phyloP scores from a whole-genome alignment of 345 rosid genomes.

The Dimocarpus longan region DNA sequence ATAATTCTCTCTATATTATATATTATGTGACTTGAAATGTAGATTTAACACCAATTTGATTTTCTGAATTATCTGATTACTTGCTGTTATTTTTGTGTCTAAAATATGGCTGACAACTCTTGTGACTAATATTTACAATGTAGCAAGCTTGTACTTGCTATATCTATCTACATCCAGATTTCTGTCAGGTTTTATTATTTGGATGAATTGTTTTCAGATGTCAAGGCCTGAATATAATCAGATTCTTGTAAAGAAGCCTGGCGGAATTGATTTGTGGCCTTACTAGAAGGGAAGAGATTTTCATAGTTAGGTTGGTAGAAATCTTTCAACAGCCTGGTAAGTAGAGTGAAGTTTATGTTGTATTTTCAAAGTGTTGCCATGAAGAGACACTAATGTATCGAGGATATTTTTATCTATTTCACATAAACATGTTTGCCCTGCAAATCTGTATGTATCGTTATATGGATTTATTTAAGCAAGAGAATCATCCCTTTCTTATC shows the following conservation, averaged over 20 bases:
- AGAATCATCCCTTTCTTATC: not conserved
- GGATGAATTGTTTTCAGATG: slow-evolving; percentile 39
- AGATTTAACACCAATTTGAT: too few species aligned
- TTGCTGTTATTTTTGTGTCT: not conserved
- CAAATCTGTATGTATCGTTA: not conserved
- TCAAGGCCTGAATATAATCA: slow-evolving; percentile 68
- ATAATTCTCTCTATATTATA: too few species aligned
- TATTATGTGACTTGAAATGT: not conserved
- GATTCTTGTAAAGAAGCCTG: slow-evolving; percentile 70
- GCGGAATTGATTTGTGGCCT: slow-evolving; percentile 53
- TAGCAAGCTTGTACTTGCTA: not conserved
- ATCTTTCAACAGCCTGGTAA: not conserved
- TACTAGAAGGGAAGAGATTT: slow-evolving; percentile 23
- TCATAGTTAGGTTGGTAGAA: not conserved
- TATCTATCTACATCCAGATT: not conserved
- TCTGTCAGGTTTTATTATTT: not conserved
- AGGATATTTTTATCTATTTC: not conserved
- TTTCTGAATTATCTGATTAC: too few species aligned
- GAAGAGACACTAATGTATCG: not conserved
- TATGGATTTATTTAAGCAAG: too few species aligned
- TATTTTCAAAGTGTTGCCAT: not conserved
- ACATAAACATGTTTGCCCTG: not conserved
- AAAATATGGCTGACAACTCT: not conserved
- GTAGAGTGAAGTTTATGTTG: not conserved
- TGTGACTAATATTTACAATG: not conserved